phyloP scores from a whole-genome alignment of 2,329 filamentous ascomycete genomes.

The Corynespora cassiicola region DNA sequence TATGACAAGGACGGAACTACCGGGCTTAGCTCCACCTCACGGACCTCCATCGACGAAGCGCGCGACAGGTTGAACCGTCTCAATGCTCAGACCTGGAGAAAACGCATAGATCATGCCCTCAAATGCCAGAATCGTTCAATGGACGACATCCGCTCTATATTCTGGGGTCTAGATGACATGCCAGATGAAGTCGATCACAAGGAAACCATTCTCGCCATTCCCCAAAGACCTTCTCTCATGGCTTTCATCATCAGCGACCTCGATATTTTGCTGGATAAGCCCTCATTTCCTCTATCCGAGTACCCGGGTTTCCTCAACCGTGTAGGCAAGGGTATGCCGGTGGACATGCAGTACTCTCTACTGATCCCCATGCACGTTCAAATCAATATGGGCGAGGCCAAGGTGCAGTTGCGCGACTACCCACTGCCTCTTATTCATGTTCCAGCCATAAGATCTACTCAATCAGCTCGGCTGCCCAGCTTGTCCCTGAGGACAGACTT shows the following conservation, averaged over 20 bases:
- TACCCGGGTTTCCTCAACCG: constrained; percentile 84
- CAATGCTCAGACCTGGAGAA: constrained; percentile 91
- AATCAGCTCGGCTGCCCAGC: constrained; percentile 80
- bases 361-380: constrained; percentile 89
- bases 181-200: constrained; percentile 82
- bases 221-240: constrained; percentile 84
- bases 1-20: constrained; percentile 84
- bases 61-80: constrained; percentile 76
- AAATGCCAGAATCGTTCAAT: constrained; percentile 74
- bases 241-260: constrained; percentile 82
- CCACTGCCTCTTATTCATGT: constrained; percentile 91
- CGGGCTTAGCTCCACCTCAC: constrained; percentile 73
- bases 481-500: constrained; percentile 89
- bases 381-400: constrained; percentile 87
- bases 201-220: constrained; percentile 85
- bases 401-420: constrained; percentile 88
- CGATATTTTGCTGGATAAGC: constrained; percentile 86
- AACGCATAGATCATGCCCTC: constrained; percentile 81
- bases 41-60: constrained; percentile 78
- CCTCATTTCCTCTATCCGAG: constrained; percentile 83
- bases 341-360: constrained; percentile 87
- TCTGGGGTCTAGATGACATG: constrained; percentile 82
- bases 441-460: constrained; percentile 78
- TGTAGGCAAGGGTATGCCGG: constrained; percentile 96
- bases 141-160: constrained; percentile 77